Percentiles rank a stretch among this genome's conserved stretches.
Conservation (phyloP, 805 yeast genomes). For the Zygosaccharomyces lentus region DNA sequence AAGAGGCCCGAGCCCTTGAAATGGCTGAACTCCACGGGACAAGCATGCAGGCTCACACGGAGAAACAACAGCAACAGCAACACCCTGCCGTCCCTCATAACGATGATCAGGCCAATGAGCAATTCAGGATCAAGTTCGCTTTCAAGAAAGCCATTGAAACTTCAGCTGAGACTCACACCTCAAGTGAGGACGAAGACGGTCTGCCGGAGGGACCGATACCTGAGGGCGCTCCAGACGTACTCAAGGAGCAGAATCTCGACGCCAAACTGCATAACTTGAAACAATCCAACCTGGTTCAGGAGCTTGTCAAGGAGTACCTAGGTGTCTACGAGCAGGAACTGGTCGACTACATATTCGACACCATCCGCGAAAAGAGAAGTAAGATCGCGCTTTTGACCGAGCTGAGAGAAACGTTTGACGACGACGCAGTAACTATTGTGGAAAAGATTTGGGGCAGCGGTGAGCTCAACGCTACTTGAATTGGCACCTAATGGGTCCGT, state of each 20-base stretch:
- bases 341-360: slow-evolving; percentile 32
- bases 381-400: slow-evolving; percentile 25
- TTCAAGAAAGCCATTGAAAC: slow-evolving; percentile 23
- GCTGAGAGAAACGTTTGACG: slow-evolving; percentile 33
- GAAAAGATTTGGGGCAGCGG: slow-evolving; percentile 29
- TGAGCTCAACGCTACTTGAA: slow-evolving; percentile 11
- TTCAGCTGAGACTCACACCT: slow-evolving; percentile 7
- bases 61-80: not conserved
- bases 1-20: not conserved
- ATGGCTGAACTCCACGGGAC: not conserved
- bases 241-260: slow-evolving; percentile 17
- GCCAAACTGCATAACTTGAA: slow-evolving; percentile 16
- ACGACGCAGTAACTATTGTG: slow-evolving; percentile 29
- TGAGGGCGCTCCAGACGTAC: slow-evolving; percentile 8
- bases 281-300: slow-evolving; percentile 25
- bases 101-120: slow-evolving; percentile 10
- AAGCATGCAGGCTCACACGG: not conserved
- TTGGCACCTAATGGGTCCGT: not conserved
- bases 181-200: slow-evolving; percentile 1
- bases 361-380: slow-evolving; percentile 24
- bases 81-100: not conserved
- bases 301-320: slow-evolving; percentile 30
- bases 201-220: not conserved
- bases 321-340: slow-evolving; percentile 34
- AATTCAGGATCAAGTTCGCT: slow-evolving; percentile 27